These are phyloP conservation scores for Coprinopsis strossmayeri DNA, from an alignment of 768 basidiomycete species.

Conservation along the genomic window DNA sequence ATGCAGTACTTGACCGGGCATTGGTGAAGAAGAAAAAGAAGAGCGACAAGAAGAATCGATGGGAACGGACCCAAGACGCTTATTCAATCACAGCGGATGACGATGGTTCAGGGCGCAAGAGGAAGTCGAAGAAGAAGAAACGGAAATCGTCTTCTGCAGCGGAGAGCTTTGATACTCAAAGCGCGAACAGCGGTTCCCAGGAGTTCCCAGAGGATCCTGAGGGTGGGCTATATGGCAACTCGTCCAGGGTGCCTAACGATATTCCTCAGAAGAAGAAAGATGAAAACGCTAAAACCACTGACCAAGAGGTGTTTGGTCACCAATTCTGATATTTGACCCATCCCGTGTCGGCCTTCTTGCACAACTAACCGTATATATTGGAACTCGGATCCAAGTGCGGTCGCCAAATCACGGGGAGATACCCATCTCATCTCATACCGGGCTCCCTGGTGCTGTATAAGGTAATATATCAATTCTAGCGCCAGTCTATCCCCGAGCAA, in stretches of 20 bases:
- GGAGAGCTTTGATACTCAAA: slow-evolving; percentile 28
- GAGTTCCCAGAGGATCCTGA: slow-evolving; percentile 72
- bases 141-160: slow-evolving; percentile 36
- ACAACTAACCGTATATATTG: too few species aligned
- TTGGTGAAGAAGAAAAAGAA: slow-evolving; percentile 43
- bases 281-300: slow-evolving; percentile 22
- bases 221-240: slow-evolving; percentile 56
- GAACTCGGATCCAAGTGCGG: too few species aligned
- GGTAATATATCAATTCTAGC: too few species aligned
- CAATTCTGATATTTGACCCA: slow-evolving; percentile 62
- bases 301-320: slow-evolving; percentile 56
- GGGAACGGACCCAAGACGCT: slow-evolving; percentile 84
- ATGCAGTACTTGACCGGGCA: slow-evolving; percentile 33
- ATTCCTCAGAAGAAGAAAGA: background rate
- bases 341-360: background rate
- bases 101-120: slow-evolving; percentile 34
- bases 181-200: slow-evolving; percentile 32
- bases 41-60: slow-evolving; percentile 80
- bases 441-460: background rate
- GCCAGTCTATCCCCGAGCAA: too few species aligned
- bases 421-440: background rate
- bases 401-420: background rate
- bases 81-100: slow-evolving; percentile 42
- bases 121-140: slow-evolving; percentile 64
- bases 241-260: slow-evolving; percentile 13